Evolutionary conservation across 208 protist genomes (phyloP), one percentile per base, ranked within the genome.

Genomic region (Porcisia hertigi): DNA sequence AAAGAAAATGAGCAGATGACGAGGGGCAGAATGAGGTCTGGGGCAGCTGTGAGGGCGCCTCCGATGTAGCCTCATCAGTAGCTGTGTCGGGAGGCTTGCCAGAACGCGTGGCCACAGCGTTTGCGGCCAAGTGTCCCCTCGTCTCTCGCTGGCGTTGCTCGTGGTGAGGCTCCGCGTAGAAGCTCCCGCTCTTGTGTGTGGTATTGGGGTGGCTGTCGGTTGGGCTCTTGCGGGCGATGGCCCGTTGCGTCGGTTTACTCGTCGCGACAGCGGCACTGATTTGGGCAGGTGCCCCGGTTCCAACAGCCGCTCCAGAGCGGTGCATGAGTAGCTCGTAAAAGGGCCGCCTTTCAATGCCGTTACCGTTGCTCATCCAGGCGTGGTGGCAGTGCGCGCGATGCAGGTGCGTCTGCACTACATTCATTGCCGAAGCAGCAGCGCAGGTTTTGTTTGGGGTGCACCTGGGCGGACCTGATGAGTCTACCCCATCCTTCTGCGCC

Each of bases 261-360:
- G 45, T 43, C 14, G 65, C 65, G 65, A 5, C 52, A 6, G 36
- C 57, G 62, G 49, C 62, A 74, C 34, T 63, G 20, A 55, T 43
- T 62, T 16, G 20, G 72, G 55, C 3, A 30, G 70, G 12, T 58
- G 34, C 30, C 11, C 69, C 45, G 6, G 54, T 55, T 45, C 66
- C 70, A 7, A 69, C 72, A 34, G 70, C 62, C 5, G 64, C 72
- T 23, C 20, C 23, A 76, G 80, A 86, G 55, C 53, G 71, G 83
- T 92, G 88, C 74, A 80, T 76, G 25, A 88, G 79, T 1, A 91
- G 76, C 54, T 77, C 71, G 80, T 79, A 91, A 63, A 91, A 91
- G 25, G 87, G 81, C 5, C 73, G 75, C 41, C 75, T 80, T 60
- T 88, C 80, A 47, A 83, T 77, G 20, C 73, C 43, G 36, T 75